A percentile compares a stretch with the other conserved stretches of the same genome.
Conservation (phyloP, 225 moss, liverwort and hornwort genomes). For the Straminergon stramineum region DNA sequence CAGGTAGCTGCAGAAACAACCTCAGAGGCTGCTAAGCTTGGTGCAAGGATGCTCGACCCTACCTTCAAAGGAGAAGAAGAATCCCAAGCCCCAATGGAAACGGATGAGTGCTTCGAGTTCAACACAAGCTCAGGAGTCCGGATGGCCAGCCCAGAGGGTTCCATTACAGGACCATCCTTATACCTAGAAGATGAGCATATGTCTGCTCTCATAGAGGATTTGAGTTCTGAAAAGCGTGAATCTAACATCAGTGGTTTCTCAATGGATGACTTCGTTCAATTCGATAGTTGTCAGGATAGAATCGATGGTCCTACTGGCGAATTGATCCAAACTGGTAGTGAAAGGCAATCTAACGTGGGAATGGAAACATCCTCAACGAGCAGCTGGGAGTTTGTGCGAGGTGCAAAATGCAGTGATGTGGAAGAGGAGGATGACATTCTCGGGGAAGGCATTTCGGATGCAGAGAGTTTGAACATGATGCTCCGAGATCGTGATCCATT, state of each 20-base stretch:
- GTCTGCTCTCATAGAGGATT: neutral
- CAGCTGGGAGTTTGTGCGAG: conserved; percentile 32
- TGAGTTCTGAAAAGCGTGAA: neutral
- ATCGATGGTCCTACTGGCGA: neutral
- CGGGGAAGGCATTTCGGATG: conserved; percentile 17
- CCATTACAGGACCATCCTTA: neutral
- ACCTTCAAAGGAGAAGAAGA: neutral
- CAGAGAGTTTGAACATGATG: conserved; percentile 28
- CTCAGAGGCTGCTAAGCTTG: conserved; percentile 4
- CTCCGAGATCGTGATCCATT: conserved; percentile 26
- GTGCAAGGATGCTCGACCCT: neutral
- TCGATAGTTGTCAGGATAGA: neutral
- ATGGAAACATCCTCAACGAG: conserved; percentile 18
- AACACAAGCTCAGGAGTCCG: neutral
- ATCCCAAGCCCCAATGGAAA: neutral
- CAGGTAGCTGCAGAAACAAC: conserved; percentile 16
- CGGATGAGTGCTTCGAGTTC: neutral
- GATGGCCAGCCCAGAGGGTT: neutral
- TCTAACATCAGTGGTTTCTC: neutral
- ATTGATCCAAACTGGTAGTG: neutral
- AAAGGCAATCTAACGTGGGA: neutral
- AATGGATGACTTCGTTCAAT: neutral
- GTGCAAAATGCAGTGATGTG: neutral
- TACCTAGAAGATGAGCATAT: neutral
- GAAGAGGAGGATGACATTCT: conserved; percentile 19